Evolutionary conservation across 371 early-diverging fungal species (phyloP), one percentile per base, ranked within the genome.

Genomic region (Choanephora cucurbitarum): DNA sequence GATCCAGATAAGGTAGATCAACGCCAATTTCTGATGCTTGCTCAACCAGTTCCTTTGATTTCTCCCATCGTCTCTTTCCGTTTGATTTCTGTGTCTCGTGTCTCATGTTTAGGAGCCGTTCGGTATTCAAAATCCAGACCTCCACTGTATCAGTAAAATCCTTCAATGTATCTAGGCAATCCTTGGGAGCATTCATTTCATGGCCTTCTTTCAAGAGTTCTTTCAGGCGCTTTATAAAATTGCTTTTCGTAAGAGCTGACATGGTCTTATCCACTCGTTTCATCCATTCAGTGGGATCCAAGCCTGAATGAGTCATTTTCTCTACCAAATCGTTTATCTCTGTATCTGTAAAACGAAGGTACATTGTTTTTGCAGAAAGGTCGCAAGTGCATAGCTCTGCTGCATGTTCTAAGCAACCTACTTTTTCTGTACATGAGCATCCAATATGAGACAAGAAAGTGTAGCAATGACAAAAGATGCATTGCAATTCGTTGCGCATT

Each of bases 381-480:
- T 73, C 77, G 48, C 87, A 87, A 32, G 69, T 43, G 64, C 87
- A 89, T 21, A 83, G 64, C 72, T 84, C 81, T 10, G 72, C 55
- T 15, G 72, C 70, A 62, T 91, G 91, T 6, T 79, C 79, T 6
- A 81, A 57, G 47, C 91, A 91, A 14, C 72, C 63, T n/a, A 88
- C 82, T 44, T 80, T 82, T 21, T 72, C 64, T 11, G 78, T 79
- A 67, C 92, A 90, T 44, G 58, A 64, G 58, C 91, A 91, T 3
- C 71, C 60, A 14, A 91, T 71, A 7, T 79, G 80, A 0, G 91
- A 91, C 14, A 90, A 66, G 62, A 86, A 90, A 45, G 85, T 79
- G 54, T 86, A 94, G 14, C 79, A 72, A 55, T 89, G 87, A 70
- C 92, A 94, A 21, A 75, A 66, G 15, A 59, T 58, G 51, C 92